A percentile compares a stretch with the other conserved stretches of the same genome.
Conservation (phyloP, 768 basidiomycete genomes). For the Neoboletus magnificus region DNA sequence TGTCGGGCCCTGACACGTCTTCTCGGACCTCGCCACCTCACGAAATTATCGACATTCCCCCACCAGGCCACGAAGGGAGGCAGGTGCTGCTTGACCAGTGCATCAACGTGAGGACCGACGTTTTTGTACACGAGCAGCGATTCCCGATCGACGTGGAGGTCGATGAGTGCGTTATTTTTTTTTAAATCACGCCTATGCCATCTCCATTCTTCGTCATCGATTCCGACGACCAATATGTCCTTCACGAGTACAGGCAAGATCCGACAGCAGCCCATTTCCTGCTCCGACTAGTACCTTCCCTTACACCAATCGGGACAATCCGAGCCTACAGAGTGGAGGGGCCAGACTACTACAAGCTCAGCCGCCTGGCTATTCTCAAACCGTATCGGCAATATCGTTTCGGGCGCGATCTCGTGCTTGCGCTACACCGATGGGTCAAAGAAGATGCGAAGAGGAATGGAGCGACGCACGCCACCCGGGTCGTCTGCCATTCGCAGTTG, state of each 20-base stretch:
- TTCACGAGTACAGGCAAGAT: constrained; percentile 47
- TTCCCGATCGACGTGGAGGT: constrained; percentile 74
- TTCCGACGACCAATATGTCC: constrained; percentile 4
- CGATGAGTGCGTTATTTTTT: constrained; percentile 54
- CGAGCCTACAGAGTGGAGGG: constrained; percentile 43
- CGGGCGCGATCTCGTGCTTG: constrained; percentile 62
- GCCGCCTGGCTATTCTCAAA: constrained; percentile 64
- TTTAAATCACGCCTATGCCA: constrained; percentile 6
- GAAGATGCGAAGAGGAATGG: constrained; percentile 33
- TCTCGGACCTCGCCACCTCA: constrained; percentile 37
- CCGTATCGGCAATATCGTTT: constrained; percentile 61
- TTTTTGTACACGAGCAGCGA: constrained; percentile 50
- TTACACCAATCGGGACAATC: constrained; percentile 68
- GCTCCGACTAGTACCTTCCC: constrained; percentile 60
- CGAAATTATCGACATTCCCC: constrained; percentile 53
- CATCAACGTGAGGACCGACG: constrained; percentile 51
- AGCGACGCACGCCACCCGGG: constrained; percentile 33
- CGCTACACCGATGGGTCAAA: constrained; percentile 58
- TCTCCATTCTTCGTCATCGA: constrained; percentile 9
- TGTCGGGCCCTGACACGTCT: constrained; percentile 16
- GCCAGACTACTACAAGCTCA: constrained; percentile 63
- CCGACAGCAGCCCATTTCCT: constrained; percentile 66
- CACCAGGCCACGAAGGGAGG: constrained; percentile 34
- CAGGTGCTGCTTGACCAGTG: constrained; percentile 60
- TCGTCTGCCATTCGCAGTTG: constrained; percentile 71